These are phyloP conservation scores for Phragmites australis DNA, from an alignment of 176 grass and related monocot genomes.

Conservation along the genomic window DNA sequence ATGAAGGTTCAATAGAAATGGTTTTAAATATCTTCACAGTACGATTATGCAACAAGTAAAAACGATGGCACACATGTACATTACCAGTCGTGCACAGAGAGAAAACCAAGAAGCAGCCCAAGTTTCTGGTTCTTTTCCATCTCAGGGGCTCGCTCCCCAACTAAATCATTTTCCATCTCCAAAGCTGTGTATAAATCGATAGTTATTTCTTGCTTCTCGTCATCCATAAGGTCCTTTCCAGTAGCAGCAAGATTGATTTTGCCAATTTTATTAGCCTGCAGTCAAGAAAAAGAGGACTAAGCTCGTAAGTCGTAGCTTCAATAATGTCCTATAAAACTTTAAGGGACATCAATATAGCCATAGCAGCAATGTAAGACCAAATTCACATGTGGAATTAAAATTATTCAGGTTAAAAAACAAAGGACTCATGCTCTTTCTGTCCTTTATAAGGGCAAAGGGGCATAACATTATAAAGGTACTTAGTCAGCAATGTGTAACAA, in stretches of 20 bases:
- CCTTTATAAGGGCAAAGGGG: not conserved
- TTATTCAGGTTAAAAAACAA: conserved; percentile 8
- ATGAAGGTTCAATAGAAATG: conserved; percentile 7
- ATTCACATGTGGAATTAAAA: not conserved
- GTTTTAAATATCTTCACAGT: not conserved
- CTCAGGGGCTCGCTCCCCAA: conserved; percentile 77
- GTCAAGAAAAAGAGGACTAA: conserved; percentile 33
- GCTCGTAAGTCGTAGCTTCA: conserved; percentile 11
- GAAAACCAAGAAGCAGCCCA: conserved; percentile 94
- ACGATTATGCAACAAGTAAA: conserved; percentile 9
- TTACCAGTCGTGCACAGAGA: conserved; percentile 95
- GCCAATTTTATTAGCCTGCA: conserved; percentile 94
- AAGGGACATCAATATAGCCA: conserved; percentile 1
- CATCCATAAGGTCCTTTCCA: conserved; percentile 98
- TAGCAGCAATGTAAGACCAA: conserved; percentile 16
- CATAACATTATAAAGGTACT: not conserved
- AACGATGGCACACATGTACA: not conserved
- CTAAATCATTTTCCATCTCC: conserved; percentile 87
- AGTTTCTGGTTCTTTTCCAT: conserved; percentile 96
- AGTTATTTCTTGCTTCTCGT: conserved; percentile 95
- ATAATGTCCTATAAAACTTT: not conserved
- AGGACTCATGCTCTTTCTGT: not conserved
- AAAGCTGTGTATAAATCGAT: conserved; percentile 83
- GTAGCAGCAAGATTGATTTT: conserved; percentile 99
- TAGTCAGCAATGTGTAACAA: not conserved